A percentile compares a stretch with the other conserved stretches of the same genome.
phyloP scores from a whole-genome alignment of 306 rosid species.

The Leucaena leucocephala region DNA sequence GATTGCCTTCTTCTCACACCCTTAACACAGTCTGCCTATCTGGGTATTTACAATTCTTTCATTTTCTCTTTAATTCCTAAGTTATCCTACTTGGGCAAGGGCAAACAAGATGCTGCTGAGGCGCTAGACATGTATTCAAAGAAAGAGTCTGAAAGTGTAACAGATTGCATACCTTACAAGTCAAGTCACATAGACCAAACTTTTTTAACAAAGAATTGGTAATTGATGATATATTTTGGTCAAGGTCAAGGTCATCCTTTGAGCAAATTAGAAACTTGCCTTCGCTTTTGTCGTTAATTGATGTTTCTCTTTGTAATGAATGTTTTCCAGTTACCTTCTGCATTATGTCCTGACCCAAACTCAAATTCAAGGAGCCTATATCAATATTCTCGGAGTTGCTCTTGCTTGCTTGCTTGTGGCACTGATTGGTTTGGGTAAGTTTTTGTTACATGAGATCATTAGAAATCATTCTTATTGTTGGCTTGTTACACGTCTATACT shows the following conservation, averaged over 20 bases:
- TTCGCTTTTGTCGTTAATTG: slow-evolving; percentile 39
- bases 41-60: slow-evolving; percentile 58
- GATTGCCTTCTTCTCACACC: slow-evolving; percentile 97
- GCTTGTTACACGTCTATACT: slow-evolving; percentile 25
- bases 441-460: slow-evolving; percentile 18
- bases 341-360: slow-evolving; percentile 67
- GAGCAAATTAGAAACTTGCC: slow-evolving; percentile 18
- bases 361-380: slow-evolving; percentile 56
- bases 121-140: slow-evolving; percentile 16
- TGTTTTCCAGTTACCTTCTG: slow-evolving; percentile 77
- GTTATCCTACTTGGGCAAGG: slow-evolving; percentile 1
- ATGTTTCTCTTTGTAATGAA: slow-evolving; percentile 37
- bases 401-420: slow-evolving; percentile 70
- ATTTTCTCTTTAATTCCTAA: neutral
- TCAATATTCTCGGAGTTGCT: slow-evolving; percentile 58
- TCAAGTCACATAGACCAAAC: slow-evolving; percentile 23
- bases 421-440: slow-evolving; percentile 83
- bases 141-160: slow-evolving; percentile 20
- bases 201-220: neutral
- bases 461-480: slow-evolving; percentile 31
- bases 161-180: slow-evolving; percentile 29
- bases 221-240: too few species aligned
- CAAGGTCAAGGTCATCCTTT: slow-evolving; percentile 6
- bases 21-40: slow-evolving; percentile 94
- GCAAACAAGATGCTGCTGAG: slow-evolving; percentile 21